Evolutionary conservation across 176 grass and related monocot species (phyloP), one percentile per base, ranked within the genome.

Genomic region (Cymbopogon citratus): DNA sequence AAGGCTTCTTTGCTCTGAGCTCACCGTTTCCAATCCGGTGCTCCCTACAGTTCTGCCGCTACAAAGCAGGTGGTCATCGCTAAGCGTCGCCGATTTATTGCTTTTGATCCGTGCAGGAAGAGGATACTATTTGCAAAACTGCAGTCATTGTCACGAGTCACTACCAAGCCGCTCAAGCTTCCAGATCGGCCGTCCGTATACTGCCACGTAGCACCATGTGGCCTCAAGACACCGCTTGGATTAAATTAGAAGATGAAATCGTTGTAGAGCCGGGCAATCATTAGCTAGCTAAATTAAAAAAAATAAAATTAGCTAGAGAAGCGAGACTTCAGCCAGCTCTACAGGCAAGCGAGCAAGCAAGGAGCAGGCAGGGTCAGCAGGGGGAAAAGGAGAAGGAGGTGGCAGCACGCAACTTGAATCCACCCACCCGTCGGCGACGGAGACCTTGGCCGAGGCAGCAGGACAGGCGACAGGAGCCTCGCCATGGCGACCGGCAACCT

Each of bases 401-500:
- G 49, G 6, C 49, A 64, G 44, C 86, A 83, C 74, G 74, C 69
- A 43, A 31, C 33, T 24, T 15, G 33, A 78, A 1, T 3, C 12
- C 2, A 38, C 13, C 18, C 38, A 40, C 38, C 38, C 38, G 9
- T 40, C 38, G 8, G 38, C 38, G 9, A 9, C 38, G 8, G 38
- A 6, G 9, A 6, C 38, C 8, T 5, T 7, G 36, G 36, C 36
- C 31, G 31, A 33, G 31, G 31, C 31, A 33, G 31, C n/a, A n/a
- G 31, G 31, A 33, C 31, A 33, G 6, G 51, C 21, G 36, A 12
- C 28, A 11, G 12, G 38, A 21, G 13, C 13, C 4, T 27, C 25
- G 31, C 45, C 54, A 98, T 98, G 95, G 95, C 90, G 59, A 94
- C 90, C 6, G 90, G 79, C 59, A 92, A 94, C 85, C 86, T 98